phyloP scores from a whole-genome alignment of 2,329 filamentous ascomycete genomes.

The Aspergillus cejpii region DNA sequence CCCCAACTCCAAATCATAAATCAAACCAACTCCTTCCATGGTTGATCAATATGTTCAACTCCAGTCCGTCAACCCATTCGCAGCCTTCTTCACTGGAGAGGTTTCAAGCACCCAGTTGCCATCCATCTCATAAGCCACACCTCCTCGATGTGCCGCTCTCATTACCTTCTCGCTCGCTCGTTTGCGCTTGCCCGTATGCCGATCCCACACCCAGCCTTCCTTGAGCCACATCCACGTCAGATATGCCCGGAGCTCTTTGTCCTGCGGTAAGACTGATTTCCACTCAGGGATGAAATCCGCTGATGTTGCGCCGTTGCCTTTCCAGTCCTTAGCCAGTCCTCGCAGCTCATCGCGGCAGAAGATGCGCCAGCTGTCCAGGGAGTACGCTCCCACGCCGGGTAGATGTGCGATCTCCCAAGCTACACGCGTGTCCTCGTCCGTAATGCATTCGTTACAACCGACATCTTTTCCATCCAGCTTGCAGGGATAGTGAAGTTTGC shows the following conservation, averaged over 20 bases:
- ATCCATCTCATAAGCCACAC: conserved; percentile 38
- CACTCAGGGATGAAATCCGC: conserved; percentile 72
- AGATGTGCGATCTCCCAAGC: conserved; percentile 83
- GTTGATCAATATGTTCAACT: conserved; percentile 3
- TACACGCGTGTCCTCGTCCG: conserved; percentile 46
- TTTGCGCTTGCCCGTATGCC: conserved; percentile 53
- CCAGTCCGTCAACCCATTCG: conserved; percentile 21
- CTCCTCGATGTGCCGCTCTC: conserved; percentile 35
- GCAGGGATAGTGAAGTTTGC: conserved; percentile 51
- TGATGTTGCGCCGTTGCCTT: conserved; percentile 47
- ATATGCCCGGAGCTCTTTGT: conserved; percentile 85
- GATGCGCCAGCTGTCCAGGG: conserved; percentile 85
- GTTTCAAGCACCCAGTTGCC: conserved; percentile 36
- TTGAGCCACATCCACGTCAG: conserved; percentile 88
- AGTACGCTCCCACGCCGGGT: conserved; percentile 69
- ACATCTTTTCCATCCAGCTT: conserved; percentile 47
- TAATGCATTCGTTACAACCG: conserved; percentile 43
- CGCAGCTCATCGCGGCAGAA: conserved; percentile 78
- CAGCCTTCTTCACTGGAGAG: conserved; percentile 27
- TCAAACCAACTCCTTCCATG: not conserved
- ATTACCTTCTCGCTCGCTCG: conserved; percentile 37
- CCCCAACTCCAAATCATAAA: conserved; percentile 4
- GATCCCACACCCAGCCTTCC: conserved; percentile 78
- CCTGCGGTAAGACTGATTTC: conserved; percentile 74
- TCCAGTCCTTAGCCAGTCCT: conserved; percentile 59